Percentiles rank a stretch among this genome's conserved stretches.
phyloP scores from a whole-genome alignment of 306 rosid genomes.

The Bauhinia variegata region DNA sequence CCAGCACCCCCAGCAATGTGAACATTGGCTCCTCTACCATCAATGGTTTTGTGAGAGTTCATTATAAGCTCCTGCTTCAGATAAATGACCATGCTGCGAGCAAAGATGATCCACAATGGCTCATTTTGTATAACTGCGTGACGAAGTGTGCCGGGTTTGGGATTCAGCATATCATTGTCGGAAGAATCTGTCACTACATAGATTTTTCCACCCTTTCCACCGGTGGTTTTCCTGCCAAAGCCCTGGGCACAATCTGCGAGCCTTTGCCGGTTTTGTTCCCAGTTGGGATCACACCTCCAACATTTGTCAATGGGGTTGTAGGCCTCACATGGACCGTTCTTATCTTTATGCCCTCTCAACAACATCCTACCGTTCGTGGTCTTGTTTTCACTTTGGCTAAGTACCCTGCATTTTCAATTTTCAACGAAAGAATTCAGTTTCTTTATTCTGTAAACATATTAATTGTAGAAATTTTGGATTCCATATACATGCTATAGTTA shows the following conservation, averaged over 20 bases:
- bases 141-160: slow-evolving; percentile 68
- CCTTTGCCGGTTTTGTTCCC: slow-evolving; percentile 64
- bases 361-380: too few relatives aligned
- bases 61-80: slow-evolving; percentile 67
- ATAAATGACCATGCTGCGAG: slow-evolving; percentile 55
- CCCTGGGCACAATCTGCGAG: slow-evolving; percentile 62
- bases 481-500: too few relatives aligned
- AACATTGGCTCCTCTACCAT: slow-evolving; percentile 67
- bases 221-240: slow-evolving; percentile 59
- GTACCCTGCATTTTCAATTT: too few relatives aligned
- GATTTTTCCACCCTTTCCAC: slow-evolving; percentile 63
- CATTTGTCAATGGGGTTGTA: slow-evolving; percentile 84
- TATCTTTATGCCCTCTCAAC: slow-evolving; percentile 4
- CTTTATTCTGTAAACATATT: too few relatives aligned
- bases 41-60: slow-evolving; percentile 66
- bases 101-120: slow-evolving; percentile 77
- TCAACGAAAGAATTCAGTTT: too few relatives aligned
- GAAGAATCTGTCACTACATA: slow-evolving; percentile 67
- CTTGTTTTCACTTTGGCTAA: too few relatives aligned
- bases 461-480: too few relatives aligned
- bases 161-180: slow-evolving; percentile 51
- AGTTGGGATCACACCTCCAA: slow-evolving; percentile 80
- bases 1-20: slow-evolving; percentile 67
- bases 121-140: slow-evolving; percentile 59
- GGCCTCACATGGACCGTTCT: slow-evolving; percentile 44